These are phyloP conservation scores for Cyamopsis tetragonoloba DNA, from an alignment of 306 rosid species.

Conservation along the genomic window DNA sequence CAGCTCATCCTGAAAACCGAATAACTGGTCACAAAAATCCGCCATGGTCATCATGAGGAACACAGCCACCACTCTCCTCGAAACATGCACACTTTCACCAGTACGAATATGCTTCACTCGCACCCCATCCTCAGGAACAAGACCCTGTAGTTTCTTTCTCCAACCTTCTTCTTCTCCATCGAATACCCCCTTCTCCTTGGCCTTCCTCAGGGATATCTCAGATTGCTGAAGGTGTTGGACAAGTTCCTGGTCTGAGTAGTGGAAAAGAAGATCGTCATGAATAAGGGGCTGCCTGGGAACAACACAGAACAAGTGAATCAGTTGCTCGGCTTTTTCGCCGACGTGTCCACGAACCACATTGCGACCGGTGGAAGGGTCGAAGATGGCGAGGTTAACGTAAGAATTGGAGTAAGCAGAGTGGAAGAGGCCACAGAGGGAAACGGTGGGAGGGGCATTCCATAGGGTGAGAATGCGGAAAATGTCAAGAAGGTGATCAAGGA, in stretches of 20 bases:
- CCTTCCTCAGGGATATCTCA: conserved; percentile 27
- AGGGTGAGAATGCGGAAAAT: conserved; percentile 63
- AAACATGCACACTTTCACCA: conserved; percentile 55
- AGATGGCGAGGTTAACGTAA: conserved; percentile 88
- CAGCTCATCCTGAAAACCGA: conserved; percentile 62
- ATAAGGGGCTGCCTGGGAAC: conserved; percentile 75
- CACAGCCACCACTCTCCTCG: conserved; percentile 61
- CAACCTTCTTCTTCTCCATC: conserved; percentile 48
- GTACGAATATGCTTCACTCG: conserved; percentile 63
- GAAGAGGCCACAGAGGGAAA: conserved; percentile 83
- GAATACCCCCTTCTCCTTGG: conserved; percentile 37
- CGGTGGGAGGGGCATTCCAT: conserved; percentile 53
- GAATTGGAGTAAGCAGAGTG: conserved; percentile 94
- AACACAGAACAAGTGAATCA: conserved; percentile 71
- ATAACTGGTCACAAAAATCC: conserved; percentile 76
- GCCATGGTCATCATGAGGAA: conserved; percentile 82
- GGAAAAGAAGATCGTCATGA: conserved; percentile 74
- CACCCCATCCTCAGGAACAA: conserved; percentile 59
- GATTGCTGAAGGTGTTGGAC: conserved; percentile 50
- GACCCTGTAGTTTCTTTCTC: conserved; percentile 59
- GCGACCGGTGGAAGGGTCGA: conserved; percentile 77
- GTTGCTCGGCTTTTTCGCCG: conserved; percentile 56
- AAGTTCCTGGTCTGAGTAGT: conserved; percentile 61
- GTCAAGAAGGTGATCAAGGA: conserved; percentile 75
- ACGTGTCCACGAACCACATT: conserved; percentile 57